Conservation (phyloP, 2,329 filamentous ascomycete species). For the Biscogniauxia mediterranea region DNA sequence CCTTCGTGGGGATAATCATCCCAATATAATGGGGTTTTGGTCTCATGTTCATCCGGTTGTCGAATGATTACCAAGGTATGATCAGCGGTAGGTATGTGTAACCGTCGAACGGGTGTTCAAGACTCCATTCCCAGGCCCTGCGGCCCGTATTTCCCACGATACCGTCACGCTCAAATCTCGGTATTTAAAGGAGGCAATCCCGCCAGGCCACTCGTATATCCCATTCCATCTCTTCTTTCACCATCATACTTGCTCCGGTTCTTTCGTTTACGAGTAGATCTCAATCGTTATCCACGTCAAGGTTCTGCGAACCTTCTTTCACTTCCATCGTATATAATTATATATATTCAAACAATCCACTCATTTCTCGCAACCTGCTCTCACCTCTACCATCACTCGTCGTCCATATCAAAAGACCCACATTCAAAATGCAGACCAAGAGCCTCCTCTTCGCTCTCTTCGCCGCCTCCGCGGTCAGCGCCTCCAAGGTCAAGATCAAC, state of each 20-base stretch:
- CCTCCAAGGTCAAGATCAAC: conserved; percentile 10
- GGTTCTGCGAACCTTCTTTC: conserved; percentile 22
- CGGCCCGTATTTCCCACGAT: not conserved
- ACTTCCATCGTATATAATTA: conserved; percentile 15
- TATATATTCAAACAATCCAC: not conserved
- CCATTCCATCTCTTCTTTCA: not conserved
- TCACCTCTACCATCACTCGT: no score
- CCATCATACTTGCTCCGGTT: not conserved
- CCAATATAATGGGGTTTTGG: not conserved
- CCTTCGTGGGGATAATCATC: not conserved
- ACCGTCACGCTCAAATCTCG: not conserved
- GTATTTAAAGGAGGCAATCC: not conserved
- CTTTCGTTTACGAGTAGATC: conserved; percentile 22
- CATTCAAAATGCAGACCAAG: conserved; percentile 23
- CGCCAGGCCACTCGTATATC: not conserved
- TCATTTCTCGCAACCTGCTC: not conserved
- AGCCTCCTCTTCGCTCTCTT: conserved; percentile 20
- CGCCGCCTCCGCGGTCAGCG: conserved; percentile 12
- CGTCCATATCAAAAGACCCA: not conserved
- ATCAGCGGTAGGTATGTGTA: conserved; percentile 1
- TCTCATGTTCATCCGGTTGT: conserved; percentile 10
- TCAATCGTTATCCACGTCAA: conserved; percentile 5
- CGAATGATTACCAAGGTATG: conserved; percentile 3
- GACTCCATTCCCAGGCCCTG: not conserved
- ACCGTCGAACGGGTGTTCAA: not conserved